These are phyloP conservation scores for Trichoderma orchidacearum DNA, from an alignment of 495 filamentous ascomycete species.

Conservation along the genomic window DNA sequence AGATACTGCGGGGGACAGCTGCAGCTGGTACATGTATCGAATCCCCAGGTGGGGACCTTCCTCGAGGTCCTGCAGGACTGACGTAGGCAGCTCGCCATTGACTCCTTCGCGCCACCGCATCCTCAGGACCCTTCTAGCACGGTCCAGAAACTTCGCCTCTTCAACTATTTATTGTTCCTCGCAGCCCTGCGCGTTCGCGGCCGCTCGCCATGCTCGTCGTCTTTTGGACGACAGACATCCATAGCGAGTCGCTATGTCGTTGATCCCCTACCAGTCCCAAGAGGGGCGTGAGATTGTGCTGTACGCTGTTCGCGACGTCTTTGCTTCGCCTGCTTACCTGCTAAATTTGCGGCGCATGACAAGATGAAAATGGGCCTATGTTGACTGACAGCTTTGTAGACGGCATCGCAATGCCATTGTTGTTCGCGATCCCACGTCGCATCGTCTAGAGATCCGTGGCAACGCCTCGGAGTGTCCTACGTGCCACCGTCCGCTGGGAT, in stretches of 20 bases:
- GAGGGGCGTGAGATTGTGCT: constrained; percentile 51
- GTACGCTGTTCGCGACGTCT: constrained; percentile 25
- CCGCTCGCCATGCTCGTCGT: background rate
- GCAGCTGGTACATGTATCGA: too few species aligned
- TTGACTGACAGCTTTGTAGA: constrained; percentile 26
- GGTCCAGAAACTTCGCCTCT: too few species aligned
- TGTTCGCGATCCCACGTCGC: constrained; percentile 72
- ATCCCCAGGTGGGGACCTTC: too few species aligned
- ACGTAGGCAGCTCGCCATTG: too few species aligned
- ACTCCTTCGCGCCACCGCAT: too few species aligned
- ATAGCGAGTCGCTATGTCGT: constrained; percentile 35
- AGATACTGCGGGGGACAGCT: too few species aligned
- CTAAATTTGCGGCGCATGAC: too few species aligned
- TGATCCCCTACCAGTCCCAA: constrained; percentile 48
- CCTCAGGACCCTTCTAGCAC: too few species aligned
- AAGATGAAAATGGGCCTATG: background rate
- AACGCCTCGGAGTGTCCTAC: constrained; percentile 70
- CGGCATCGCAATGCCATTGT: constrained; percentile 89
- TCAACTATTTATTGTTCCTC: background rate
- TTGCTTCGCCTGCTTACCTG: background rate
- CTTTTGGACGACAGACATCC: background rate
- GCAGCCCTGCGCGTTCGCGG: background rate
- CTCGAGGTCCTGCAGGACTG: too few species aligned
- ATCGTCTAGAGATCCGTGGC: constrained; percentile 69
- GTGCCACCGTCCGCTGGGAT: constrained; percentile 68